phyloP scores from a whole-genome alignment of 2,329 filamentous ascomycete species.

The Cryphonectria parasitica region DNA sequence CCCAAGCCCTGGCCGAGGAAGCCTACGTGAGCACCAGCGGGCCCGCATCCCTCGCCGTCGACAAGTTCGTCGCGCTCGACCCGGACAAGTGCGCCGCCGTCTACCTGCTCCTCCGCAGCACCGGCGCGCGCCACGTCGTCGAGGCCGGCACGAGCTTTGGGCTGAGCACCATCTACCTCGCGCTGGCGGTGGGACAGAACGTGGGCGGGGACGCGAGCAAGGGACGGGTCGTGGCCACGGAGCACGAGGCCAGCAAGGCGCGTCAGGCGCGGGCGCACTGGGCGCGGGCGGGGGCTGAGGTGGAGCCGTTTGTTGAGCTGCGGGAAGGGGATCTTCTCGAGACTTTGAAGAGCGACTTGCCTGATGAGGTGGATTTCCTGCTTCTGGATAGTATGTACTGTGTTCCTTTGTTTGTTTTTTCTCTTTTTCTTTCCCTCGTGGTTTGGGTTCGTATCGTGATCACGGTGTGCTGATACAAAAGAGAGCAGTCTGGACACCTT shows the following conservation, averaged over 20 bases:
- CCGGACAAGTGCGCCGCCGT: constrained; percentile 48
- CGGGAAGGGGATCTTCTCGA: constrained; percentile 45
- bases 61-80: constrained; percentile 53
- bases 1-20: constrained; percentile 1
- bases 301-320: constrained; percentile 41
- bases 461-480: not conserved
- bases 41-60: constrained; percentile 27
- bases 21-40: constrained; percentile 5
- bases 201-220: constrained; percentile 6
- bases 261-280: constrained; percentile 36
- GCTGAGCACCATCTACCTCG: constrained; percentile 31
- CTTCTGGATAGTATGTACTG: constrained; percentile 49
- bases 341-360: constrained; percentile 39
- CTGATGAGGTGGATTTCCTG: constrained; percentile 39
- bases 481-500: constrained; percentile 35
- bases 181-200: constrained; percentile 28
- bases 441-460: not conserved
- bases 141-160: constrained; percentile 30
- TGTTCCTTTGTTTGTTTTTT: no score
- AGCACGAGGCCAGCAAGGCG: constrained; percentile 27
- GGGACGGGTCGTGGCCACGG: constrained; percentile 27
- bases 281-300: constrained; percentile 39
- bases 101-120: constrained; percentile 44
- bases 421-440: not conserved
- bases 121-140: constrained; percentile 24